These are phyloP conservation scores for Catenaria anguillulae DNA, from an alignment of 371 early-diverging fungal species.

Conservation along the genomic window DNA sequence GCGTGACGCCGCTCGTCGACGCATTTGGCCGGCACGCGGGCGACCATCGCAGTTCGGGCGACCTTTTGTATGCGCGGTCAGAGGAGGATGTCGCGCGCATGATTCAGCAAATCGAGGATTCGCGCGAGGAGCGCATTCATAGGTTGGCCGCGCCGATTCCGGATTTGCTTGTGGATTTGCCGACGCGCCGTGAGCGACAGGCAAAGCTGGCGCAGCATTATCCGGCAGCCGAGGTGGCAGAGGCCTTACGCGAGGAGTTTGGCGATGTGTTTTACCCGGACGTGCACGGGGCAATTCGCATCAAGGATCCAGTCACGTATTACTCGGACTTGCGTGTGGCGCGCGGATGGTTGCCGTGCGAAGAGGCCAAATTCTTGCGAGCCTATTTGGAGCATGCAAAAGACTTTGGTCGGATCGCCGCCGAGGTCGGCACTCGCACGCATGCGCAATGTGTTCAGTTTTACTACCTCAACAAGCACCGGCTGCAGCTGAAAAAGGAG, in stretches of 20 bases:
- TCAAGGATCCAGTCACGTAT: not conserved
- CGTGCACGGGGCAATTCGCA: not conserved
- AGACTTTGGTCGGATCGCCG: not conserved
- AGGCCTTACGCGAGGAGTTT: not conserved
- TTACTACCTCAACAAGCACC: conserved; percentile 2
- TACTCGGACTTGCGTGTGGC: not conserved
- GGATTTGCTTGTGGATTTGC: not conserved
- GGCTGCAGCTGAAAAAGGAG: conserved; percentile 2
- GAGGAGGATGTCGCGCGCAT: not conserved
- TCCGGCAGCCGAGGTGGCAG: not conserved
- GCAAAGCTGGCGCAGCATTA: not conserved
- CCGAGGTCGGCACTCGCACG: not conserved
- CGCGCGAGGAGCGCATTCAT: not conserved
- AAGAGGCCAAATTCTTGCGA: not conserved
- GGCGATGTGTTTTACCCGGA: not conserved
- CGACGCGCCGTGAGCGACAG: not conserved
- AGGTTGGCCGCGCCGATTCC: not conserved
- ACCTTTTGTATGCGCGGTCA: not conserved
- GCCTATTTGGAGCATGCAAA: not conserved
- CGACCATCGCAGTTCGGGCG: too few species aligned
- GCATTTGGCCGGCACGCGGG: too few species aligned
- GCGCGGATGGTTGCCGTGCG: not conserved
- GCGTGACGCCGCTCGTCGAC: too few species aligned
- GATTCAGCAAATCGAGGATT: not conserved
- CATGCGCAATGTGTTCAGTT: not conserved